Evolutionary conservation across 2,329 filamentous ascomycete species (phyloP), one percentile per base, ranked within the genome.

Genomic region (Cladophialophora bantiana): DNA sequence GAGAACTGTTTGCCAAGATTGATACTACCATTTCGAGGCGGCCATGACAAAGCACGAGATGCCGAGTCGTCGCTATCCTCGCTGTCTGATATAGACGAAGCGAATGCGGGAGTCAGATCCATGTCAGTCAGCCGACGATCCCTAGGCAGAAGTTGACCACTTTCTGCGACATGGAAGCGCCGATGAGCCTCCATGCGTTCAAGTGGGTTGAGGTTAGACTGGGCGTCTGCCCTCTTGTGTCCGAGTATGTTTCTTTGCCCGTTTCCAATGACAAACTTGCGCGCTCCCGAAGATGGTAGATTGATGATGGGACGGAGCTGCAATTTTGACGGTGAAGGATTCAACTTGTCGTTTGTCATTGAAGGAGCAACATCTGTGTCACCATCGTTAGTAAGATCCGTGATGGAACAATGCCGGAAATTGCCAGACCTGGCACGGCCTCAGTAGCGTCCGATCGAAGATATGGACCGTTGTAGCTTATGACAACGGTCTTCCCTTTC

Each of bases 101-200:
- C 65, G 26, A 71, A 66, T 6, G 64, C 13, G 35, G 58, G 60
- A 7, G 56, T 64, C 45, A 62, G 32, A 7, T 48, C 60, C 53
- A 62, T 20, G 42, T 68, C 62, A 15, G 62, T 65, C 53, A 66
- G 55, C 45, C 61, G 64, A 15, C 64, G 66, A 38, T 45, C 50
- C 34, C 69, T 67, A 13, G 70, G 68, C 1, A 64, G 55, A 7
- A 72, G 55, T 54, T 72, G 70, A 35, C 71, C 70, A 50, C 68
- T 69, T 45, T 73, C 71, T 35, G 71, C 71, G n/a, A 70, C 69
- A 58, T 73, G 71, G 53, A 71, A 65, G 45, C 64, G 70, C 26
- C 71, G 64, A 62, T 71, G 69, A 35, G 69, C 69, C 57, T 73
- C 68, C 70, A 73, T 73, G 13, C 68, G 60, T 20, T 71, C 68